Evolutionary conservation across 2,329 filamentous ascomycete species (phyloP), one percentile per base, ranked within the genome.

Genomic region (Pleoardoris graminearum): DNA sequence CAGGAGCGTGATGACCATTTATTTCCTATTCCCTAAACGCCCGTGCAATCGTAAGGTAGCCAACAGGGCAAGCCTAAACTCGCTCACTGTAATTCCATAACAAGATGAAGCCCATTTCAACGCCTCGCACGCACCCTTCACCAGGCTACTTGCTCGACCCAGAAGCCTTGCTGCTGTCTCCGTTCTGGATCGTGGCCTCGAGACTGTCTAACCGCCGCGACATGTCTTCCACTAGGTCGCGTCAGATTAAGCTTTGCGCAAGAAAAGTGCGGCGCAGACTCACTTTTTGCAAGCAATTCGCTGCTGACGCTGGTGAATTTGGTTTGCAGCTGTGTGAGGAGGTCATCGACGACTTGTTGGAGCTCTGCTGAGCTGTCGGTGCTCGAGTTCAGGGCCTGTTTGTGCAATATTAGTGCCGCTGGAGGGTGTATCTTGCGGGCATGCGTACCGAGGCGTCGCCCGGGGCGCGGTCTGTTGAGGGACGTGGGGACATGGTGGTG

Each of bases 241-340:
- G 16, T 48, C 19, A 54, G 36, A 14, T 4, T 16, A 2, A 6
- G 25, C 7, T 54, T 7, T 58, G 46, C 36, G 23, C 7, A 33
- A 12, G 12, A 33, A 7, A 4, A 35, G 16, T 25, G 37, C 27
- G 10, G 77, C n/a, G n/a, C n/a, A n/a, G n/a, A n/a, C 86, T 71
- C 74, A 96, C 91, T 90, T 76, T 96, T 96, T 32, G 88, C 84
- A 64, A 96, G 90, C 53, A 97, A 87, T 75, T 96, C 92, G 54
- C 85, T 88, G 7, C 90, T 95, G 4, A 96, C 86, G 11, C 84
- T 85, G 17, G 89, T 86, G 72, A 96, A 96, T 72, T 96, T 96
- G 72, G 85, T 87, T 46, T 89, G 90, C 0, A 97, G 77, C 39
- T 90, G 87, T 69, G 92, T 91, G 3, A 97, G 79, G 2, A 97